Evolutionary conservation across 345 rosid genomes (phyloP).

Genomic region (Citrus unshiu): DNA sequence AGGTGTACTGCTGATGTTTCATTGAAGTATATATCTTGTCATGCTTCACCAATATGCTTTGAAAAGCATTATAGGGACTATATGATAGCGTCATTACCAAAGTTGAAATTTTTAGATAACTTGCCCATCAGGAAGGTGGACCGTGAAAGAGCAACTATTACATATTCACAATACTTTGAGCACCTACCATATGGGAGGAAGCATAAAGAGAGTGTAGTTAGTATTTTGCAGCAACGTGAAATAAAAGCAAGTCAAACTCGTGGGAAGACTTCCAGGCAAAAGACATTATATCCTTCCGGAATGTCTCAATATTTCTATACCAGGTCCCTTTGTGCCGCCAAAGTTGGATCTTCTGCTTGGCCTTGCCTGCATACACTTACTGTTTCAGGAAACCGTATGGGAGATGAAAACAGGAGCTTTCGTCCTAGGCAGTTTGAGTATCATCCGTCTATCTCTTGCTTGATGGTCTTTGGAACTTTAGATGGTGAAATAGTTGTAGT

Average conservation of each 20-base stretch:
- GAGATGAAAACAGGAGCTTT: constrained; percentile 41
- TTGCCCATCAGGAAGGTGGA: constrained; percentile 64
- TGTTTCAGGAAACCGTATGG: constrained; percentile 34
- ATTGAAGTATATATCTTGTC: constrained; percentile 50
- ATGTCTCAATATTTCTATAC: constrained; percentile 55
- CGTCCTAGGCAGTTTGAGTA: constrained; percentile 98
- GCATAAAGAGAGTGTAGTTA: constrained; percentile 64
- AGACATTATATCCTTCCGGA: constrained; percentile 29
- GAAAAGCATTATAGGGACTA: constrained; percentile 83
- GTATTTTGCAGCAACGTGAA: constrained; percentile 72
- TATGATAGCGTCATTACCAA: constrained; percentile 77
- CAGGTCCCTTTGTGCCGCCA: constrained; percentile 87
- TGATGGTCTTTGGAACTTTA: constrained; percentile 89
- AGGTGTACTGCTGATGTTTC: constrained; percentile 37
- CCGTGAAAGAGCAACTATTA: constrained; percentile 55
- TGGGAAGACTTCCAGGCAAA: constrained; percentile 21
- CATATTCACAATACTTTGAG: constrained; percentile 65
- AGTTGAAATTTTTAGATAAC: constrained; percentile 71
- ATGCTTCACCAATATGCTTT: constrained; percentile 85
- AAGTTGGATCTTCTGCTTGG: constrained; percentile 79
- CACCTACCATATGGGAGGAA: constrained; percentile 68
- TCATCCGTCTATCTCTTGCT: constrained; percentile 70
- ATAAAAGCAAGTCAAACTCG: constrained; percentile 40
- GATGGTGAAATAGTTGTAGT: constrained; percentile 91
- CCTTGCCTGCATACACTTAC: constrained; percentile 73